Conservation (phyloP, 2,329 filamentous ascomycete genomes). For the Beauveria asiatica region DNA sequence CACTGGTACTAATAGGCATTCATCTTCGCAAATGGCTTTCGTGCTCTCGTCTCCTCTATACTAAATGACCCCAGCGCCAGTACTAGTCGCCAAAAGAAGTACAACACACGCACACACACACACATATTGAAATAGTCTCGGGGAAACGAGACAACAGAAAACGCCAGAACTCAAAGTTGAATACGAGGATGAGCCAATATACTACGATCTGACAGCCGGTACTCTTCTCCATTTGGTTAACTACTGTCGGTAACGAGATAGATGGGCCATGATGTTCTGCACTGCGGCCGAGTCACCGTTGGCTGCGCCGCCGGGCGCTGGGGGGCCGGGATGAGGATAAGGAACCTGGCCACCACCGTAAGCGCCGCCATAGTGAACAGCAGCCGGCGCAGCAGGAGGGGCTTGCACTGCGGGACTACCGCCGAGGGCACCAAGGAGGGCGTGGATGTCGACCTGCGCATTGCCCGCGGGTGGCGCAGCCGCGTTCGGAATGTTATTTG, state of each 20-base stretch:
- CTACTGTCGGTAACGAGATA: conserved; percentile 57
- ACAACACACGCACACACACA: not conserved
- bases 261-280: conserved; percentile 66
- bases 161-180: not conserved
- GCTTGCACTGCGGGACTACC: conserved; percentile 14
- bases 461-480: conserved; percentile 19
- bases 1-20: not conserved
- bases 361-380: conserved; percentile 20
- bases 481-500: conserved; percentile 1
- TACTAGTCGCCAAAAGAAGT: not conserved
- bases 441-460: conserved; percentile 35
- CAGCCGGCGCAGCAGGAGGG: conserved; percentile 17
- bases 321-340: conserved; percentile 10
- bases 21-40: not conserved
- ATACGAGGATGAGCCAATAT: not conserved
- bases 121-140: not conserved
- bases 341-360: conserved; percentile 24
- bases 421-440: conserved; percentile 34
- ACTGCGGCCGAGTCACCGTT: conserved; percentile 40
- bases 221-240: not conserved
- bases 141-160: not conserved
- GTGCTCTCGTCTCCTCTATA: not conserved
- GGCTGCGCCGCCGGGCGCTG: conserved; percentile 9
- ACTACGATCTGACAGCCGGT: not conserved
- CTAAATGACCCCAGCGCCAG: not conserved